Conservation (phyloP, 1,284 basidiomycete species). For the Inonotus hispidus region DNA sequence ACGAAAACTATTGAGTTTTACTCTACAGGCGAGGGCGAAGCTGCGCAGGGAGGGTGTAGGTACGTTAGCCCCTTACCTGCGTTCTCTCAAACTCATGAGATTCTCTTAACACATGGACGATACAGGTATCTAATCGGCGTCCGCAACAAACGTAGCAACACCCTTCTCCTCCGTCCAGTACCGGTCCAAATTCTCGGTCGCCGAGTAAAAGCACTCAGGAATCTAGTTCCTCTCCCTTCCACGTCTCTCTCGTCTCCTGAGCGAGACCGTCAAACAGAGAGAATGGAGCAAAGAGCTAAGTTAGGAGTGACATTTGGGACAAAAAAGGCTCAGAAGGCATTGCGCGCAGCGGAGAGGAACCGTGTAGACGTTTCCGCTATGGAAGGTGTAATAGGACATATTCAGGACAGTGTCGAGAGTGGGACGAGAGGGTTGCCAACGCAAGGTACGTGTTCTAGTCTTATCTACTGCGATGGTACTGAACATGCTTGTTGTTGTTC, state of each 20-base stretch:
- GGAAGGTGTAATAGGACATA: constrained; percentile 70
- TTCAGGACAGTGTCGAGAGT: constrained; percentile 76
- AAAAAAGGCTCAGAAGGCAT: constrained; percentile 83
- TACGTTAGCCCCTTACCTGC: constrained; percentile 32
- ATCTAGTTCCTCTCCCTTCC: constrained; percentile 28
- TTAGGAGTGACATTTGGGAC: constrained; percentile 91
- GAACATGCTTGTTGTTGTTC: background rate
- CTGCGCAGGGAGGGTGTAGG: constrained; percentile 56
- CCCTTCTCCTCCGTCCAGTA: constrained; percentile 61
- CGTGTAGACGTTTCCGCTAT: constrained; percentile 83
- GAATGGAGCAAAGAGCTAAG: constrained; percentile 61
- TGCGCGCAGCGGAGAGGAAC: constrained; percentile 81
- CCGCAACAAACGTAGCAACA: constrained; percentile 67
- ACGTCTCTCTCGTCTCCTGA: constrained; percentile 26
- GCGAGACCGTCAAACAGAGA: constrained; percentile 39
- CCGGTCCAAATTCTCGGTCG: constrained; percentile 73
- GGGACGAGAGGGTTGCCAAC: constrained; percentile 64
- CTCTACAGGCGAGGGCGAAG: constrained; percentile 40
- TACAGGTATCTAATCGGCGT: constrained; percentile 62
- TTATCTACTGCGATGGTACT: constrained; percentile 5
- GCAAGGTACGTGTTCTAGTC: constrained; percentile 40
- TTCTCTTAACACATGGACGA: background rate
- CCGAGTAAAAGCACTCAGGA: constrained; percentile 70
- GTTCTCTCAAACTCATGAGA: constrained; percentile 11
- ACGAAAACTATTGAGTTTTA: constrained; percentile 62